Conservation (phyloP, 2,329 filamentous ascomycete genomes). For the Sphaerulina musiva region DNA sequence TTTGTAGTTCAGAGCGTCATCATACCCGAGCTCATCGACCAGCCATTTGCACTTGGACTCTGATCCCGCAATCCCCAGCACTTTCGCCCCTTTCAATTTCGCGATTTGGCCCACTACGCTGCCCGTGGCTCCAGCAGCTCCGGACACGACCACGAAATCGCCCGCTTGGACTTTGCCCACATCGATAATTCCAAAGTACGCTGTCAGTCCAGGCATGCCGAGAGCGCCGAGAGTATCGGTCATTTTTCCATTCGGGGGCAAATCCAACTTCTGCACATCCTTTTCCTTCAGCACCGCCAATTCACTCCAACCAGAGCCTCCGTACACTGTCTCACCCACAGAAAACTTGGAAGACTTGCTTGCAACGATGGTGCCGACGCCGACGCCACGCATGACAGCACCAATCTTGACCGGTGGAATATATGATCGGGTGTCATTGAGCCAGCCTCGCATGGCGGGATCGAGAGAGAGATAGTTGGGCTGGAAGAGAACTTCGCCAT, state of each 20-base stretch:
- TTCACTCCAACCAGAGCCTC: conserved; percentile 37
- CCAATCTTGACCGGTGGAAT: conserved; percentile 40
- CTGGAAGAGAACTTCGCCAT: conserved; percentile 44
- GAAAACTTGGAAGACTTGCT: conserved; percentile 29
- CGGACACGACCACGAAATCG: conserved; percentile 70
- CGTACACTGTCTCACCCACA: conserved; percentile 35
- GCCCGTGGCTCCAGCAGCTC: conserved; percentile 71
- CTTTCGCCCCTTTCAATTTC: conserved; percentile 60
- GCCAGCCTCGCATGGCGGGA: conserved; percentile 48
- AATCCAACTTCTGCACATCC: conserved; percentile 20
- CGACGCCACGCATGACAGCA: conserved; percentile 36
- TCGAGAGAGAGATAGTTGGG: conserved; percentile 47
- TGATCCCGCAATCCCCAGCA: conserved; percentile 60
- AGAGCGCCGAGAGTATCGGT: conserved; percentile 28
- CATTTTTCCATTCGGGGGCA: conserved; percentile 22
- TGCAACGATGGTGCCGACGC: conserved; percentile 36
- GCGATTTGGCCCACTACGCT: conserved; percentile 72
- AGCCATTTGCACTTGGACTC: conserved; percentile 64
- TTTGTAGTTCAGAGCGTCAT: conserved; percentile 65
- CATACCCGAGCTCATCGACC: conserved; percentile 58
- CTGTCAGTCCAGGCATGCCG: conserved; percentile 65
- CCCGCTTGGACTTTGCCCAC: conserved; percentile 62
- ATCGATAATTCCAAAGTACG: conserved; percentile 66
- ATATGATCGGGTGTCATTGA: conserved; percentile 44
- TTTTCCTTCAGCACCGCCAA: conserved; percentile 33